Percentiles rank a stretch among this genome's conserved stretches.
Evolutionary conservation across 768 basidiomycete species (phyloP).

Genomic region (Suillus tomentosus): DNA sequence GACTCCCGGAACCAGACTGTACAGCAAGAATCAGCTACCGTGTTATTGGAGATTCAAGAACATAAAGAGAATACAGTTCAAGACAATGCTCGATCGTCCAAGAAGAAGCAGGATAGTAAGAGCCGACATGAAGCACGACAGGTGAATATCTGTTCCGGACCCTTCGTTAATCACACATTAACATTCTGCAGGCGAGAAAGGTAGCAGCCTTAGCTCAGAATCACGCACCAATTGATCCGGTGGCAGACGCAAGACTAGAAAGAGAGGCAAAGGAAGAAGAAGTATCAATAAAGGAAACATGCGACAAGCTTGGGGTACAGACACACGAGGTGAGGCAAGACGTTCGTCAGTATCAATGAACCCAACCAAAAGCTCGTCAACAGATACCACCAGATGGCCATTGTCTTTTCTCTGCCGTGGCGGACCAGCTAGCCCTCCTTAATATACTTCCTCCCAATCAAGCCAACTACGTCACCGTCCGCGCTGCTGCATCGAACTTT

Average conservation of each 20-base stretch:
- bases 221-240: conserved; percentile 53
- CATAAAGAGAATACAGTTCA: conserved; percentile 31
- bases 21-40: conserved; percentile 49
- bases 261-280: conserved; percentile 72
- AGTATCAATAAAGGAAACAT: conserved; percentile 59
- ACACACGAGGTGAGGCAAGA: conserved; percentile 57
- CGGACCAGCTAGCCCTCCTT: conserved; percentile 84
- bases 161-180: background rate
- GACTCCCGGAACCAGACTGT: conserved; percentile 59
- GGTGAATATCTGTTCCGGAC: conserved; percentile 41
- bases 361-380: conserved; percentile 5
- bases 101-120: conserved; percentile 58
- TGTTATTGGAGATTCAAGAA: conserved; percentile 50
- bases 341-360: conserved; percentile 7
- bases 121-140: conserved; percentile 70
- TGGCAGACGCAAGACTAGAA: conserved; percentile 58
- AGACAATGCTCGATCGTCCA: conserved; percentile 21
- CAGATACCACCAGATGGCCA: conserved; percentile 96
- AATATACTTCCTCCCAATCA: conserved; percentile 58
- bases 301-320: conserved; percentile 64
- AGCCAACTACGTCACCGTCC: conserved; percentile 61
- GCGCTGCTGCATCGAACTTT: conserved; percentile 75
- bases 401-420: conserved; percentile 92
- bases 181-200: conserved; percentile 60
- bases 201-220: conserved; percentile 62